Conservation (phyloP, 495 filamentous ascomycete species). For the Penicillium verhagenii region DNA sequence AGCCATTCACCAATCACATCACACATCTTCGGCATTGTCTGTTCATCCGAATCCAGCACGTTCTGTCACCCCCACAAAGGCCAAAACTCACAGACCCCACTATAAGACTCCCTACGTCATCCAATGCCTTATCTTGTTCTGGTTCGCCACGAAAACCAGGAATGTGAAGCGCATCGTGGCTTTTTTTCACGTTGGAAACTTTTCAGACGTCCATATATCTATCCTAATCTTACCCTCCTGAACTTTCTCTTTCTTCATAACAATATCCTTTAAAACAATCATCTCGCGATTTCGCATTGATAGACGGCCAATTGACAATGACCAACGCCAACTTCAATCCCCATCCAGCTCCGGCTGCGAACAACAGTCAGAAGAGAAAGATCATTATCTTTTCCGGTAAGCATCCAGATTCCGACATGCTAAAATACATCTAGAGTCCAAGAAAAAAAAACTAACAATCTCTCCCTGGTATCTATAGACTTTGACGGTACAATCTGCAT, state of each 20-base stretch:
- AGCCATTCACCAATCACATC: conserved; percentile 4
- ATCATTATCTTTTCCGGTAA: conserved; percentile 35
- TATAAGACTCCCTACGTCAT: conserved; percentile 27
- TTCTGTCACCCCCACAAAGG: not conserved
- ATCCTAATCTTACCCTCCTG: not conserved
- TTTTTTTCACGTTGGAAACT: too few relatives aligned
- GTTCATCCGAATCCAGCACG: conserved; percentile 6
- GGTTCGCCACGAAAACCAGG: conserved; percentile 13
- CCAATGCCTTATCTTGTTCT: conserved; percentile 19
- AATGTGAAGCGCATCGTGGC: not conserved
- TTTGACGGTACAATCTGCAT: conserved; percentile 80
- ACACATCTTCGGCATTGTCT: conserved; percentile 1
- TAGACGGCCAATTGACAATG: too few relatives aligned
- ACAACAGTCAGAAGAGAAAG: conserved; percentile 23
- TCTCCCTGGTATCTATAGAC: too few relatives aligned
- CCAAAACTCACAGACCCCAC: conserved; percentile 12
- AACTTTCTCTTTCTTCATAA: not conserved
- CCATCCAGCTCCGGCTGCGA: not conserved
- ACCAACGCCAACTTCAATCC: conserved; percentile 17
- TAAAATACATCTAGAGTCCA: not conserved
- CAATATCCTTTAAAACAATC: not conserved
- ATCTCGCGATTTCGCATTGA: not conserved
- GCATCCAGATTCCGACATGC: not conserved
- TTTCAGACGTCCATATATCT: too few relatives aligned
- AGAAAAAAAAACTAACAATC: conserved; percentile 5